phyloP scores from a whole-genome alignment of 805 yeast genomes.

The Nakazawaea wyomingensis region DNA sequence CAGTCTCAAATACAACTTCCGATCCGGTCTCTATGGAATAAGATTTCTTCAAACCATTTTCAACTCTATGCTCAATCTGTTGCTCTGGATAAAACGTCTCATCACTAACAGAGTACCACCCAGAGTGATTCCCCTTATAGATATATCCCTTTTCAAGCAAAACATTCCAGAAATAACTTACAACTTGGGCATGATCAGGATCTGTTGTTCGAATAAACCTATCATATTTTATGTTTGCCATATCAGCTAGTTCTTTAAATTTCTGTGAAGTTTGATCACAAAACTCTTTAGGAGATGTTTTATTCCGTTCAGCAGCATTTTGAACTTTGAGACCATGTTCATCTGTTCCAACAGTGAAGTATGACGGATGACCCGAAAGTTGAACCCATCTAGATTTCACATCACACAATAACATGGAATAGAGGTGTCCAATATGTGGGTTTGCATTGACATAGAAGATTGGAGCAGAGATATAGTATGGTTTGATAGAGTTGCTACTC shows the following conservation, averaged over 20 bases:
- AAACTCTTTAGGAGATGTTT: constrained; percentile 54
- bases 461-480: constrained; percentile 71
- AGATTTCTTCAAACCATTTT: constrained; percentile 26
- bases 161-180: constrained; percentile 61
- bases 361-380: constrained; percentile 36
- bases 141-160: constrained; percentile 59
- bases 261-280: constrained; percentile 65
- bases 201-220: constrained; percentile 92
- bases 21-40: constrained; percentile 66
- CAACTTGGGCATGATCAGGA: constrained; percentile 64
- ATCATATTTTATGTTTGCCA: constrained; percentile 54
- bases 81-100: constrained; percentile 89
- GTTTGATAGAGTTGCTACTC: constrained; percentile 16
- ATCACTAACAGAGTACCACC: constrained; percentile 94
- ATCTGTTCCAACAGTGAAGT: constrained; percentile 88
- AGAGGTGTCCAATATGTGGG: constrained; percentile 92
- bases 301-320: constrained; percentile 61
- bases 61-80: constrained; percentile 48
- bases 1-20: constrained; percentile 70
- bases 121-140: constrained; percentile 78
- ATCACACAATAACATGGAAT: constrained; percentile 83
- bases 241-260: constrained; percentile 59
- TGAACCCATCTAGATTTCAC: constrained; percentile 68
- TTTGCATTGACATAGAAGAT: constrained; percentile 94
- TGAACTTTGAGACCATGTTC: constrained; percentile 96